Conservation (phyloP, 352 stramenopile species). For the Plasmopara halstedii region DNA sequence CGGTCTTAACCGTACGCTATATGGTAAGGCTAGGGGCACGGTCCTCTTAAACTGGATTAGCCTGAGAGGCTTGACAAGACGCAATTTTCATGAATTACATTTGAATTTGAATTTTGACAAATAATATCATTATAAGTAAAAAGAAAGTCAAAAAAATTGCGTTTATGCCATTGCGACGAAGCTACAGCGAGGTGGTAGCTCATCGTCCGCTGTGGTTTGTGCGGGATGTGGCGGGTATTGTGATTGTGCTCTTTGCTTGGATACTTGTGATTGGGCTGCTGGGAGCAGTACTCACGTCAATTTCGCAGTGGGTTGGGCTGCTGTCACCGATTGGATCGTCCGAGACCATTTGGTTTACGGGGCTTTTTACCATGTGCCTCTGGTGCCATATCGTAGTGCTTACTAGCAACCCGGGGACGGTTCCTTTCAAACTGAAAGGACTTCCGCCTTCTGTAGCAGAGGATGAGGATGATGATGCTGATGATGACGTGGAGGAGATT, state of each 20-base stretch:
- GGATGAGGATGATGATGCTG: constrained; percentile 4
- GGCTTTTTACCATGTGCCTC: constrained; percentile 62
- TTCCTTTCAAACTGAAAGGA: constrained; percentile 36
- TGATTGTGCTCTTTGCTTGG: constrained; percentile 60
- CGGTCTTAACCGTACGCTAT: too few relatives aligned
- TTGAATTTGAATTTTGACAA: too few relatives aligned
- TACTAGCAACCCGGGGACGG: constrained; percentile 69
- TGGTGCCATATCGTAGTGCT: constrained; percentile 66
- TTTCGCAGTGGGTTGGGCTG: constrained; percentile 52
- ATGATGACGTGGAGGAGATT: constrained; percentile 34
- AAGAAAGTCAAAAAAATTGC: neutral
- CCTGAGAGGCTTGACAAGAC: too few relatives aligned
- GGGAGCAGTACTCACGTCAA: constrained; percentile 34
- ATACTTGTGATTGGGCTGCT: constrained; percentile 37
- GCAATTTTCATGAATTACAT: too few relatives aligned
- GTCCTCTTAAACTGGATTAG: too few relatives aligned
- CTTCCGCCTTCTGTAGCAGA: constrained; percentile 1
- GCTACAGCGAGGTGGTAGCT: neutral
- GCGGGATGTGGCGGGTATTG: constrained; percentile 50
- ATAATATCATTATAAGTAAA: neutral
- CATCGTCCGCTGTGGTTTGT: constrained; percentile 40
- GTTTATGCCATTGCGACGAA: neutral
- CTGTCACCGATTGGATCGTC: constrained; percentile 39
- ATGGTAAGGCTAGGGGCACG: too few relatives aligned
- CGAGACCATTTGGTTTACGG: constrained; percentile 36